Conservation (phyloP, 176 grass and related monocot species). For the Phyllostachys edulis region DNA sequence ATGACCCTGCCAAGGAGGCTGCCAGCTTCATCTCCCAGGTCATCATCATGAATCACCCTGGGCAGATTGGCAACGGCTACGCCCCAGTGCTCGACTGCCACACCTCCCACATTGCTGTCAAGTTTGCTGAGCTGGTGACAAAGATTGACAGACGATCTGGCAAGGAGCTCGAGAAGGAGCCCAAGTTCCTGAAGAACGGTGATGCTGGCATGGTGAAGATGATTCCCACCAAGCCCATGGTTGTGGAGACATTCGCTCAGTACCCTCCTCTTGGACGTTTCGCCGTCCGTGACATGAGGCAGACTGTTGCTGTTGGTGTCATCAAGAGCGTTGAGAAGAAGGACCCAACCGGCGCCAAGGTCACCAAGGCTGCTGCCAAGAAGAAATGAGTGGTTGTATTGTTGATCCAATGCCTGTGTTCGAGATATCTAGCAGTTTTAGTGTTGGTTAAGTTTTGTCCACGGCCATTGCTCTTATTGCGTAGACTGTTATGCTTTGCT, state of each 20-base stretch:
- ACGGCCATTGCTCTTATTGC: too few relatives aligned
- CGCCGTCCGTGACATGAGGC: slow-evolving; percentile 74
- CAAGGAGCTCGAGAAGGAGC: slow-evolving; percentile 89
- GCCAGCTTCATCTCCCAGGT: slow-evolving; percentile 86
- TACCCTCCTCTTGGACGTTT: slow-evolving; percentile 79
- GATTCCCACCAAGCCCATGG: slow-evolving; percentile 96
- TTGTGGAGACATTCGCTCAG: slow-evolving; percentile 68
- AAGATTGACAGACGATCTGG: slow-evolving; percentile 90
- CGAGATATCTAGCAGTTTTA: too few relatives aligned
- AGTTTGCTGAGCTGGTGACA: slow-evolving; percentile 82
- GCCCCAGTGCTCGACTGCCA: slow-evolving; percentile 88
- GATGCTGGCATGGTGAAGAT: slow-evolving; percentile 91
- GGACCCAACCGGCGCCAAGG: slow-evolving; percentile 76
- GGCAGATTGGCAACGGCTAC: slow-evolving; percentile 83
- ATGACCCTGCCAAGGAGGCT: slow-evolving; percentile 89
- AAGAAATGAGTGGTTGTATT: slow-evolving; percentile 60
- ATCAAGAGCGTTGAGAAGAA: slow-evolving; percentile 90
- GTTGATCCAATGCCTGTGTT: too few relatives aligned
- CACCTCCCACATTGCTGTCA: slow-evolving; percentile 91
- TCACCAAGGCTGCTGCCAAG: slow-evolving; percentile 86
- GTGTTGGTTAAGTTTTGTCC: too few relatives aligned
- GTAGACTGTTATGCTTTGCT: too few relatives aligned
- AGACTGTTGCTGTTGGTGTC: slow-evolving; percentile 83
- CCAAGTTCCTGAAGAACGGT: slow-evolving; percentile 93
- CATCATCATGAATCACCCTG: slow-evolving; percentile 98